These are phyloP conservation scores for Didymella pomorum DNA, from an alignment of 2,329 filamentous ascomycete genomes.

Conservation along the genomic window DNA sequence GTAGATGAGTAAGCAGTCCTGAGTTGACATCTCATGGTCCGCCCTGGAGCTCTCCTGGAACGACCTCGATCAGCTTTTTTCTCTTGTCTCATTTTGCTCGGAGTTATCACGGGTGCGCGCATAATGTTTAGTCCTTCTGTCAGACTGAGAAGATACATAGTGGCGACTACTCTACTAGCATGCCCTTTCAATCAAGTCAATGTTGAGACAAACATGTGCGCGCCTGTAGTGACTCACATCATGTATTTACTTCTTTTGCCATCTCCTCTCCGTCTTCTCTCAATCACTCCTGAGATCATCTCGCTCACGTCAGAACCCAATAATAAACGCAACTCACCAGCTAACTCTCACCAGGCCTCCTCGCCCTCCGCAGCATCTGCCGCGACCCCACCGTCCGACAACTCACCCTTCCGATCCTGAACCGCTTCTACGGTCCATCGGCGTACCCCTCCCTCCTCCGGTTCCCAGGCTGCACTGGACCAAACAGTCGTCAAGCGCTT, in stretches of 20 bases:
- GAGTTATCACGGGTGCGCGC: conserved; percentile 14
- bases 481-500: conserved; percentile 41
- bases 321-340: no score
- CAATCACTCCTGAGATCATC: no score
- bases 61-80: no score
- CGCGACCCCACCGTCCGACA: conserved; percentile 47
- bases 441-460: conserved; percentile 44
- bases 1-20: neutral
- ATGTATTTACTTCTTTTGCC: neutral
- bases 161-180: neutral
- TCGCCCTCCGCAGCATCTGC: conserved; percentile 44
- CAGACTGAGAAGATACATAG: conserved; percentile 18
- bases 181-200: conserved; percentile 18
- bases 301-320: no score
- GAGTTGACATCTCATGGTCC: no score
- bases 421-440: conserved; percentile 42
- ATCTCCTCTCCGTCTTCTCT: neutral
- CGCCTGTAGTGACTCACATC: conserved; percentile 5
- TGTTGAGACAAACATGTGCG: conserved; percentile 12
- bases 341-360: conserved; percentile 25
- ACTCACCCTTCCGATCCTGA: conserved; percentile 49
- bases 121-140: conserved; percentile 17
- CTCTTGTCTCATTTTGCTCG: no score
- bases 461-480: conserved; percentile 47
- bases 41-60: no score